Conservation (phyloP, 495 filamentous ascomycete species). For the Sporormia fimetaria region DNA sequence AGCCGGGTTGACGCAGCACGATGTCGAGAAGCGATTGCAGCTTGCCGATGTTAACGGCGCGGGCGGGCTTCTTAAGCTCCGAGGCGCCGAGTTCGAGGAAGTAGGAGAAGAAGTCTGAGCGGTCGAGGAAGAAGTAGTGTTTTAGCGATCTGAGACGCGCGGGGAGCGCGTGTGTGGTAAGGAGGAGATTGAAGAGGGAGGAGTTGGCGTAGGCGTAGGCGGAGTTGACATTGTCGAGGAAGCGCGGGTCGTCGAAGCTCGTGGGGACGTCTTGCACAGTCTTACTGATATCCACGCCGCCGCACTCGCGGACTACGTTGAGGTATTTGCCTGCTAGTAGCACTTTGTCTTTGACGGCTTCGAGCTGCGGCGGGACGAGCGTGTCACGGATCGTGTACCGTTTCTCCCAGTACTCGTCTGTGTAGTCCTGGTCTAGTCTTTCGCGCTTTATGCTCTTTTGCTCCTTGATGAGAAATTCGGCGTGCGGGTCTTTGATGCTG, state of each 20-base stretch:
- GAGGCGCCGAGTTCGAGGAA: constrained; percentile 84
- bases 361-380: constrained; percentile 85
- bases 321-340: constrained; percentile 93
- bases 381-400: constrained; percentile 86
- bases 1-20: constrained; percentile 87
- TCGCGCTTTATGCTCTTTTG: constrained; percentile 91
- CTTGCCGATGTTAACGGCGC: constrained; percentile 79
- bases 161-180: constrained; percentile 85
- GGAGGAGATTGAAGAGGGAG: constrained; percentile 77
- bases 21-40: constrained; percentile 89
- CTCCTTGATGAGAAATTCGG: constrained; percentile 89
- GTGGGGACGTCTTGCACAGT: constrained; percentile 76
- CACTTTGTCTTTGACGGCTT: constrained; percentile 85
- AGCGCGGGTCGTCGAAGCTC: constrained; percentile 68
- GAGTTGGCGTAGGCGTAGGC: constrained; percentile 94
- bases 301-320: constrained; percentile 93
- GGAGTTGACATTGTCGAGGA: constrained; percentile 87
- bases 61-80: constrained; percentile 78
- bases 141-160: constrained; percentile 80
- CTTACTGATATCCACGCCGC: constrained; percentile 88
- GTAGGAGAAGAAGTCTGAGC: constrained; percentile 94
- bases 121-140: constrained; percentile 97
- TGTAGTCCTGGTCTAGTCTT: constrained; percentile 87
- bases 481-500: constrained; percentile 86
- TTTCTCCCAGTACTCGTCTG: constrained; percentile 98